Base-by-base conservation (phyloP, 2,329 filamentous ascomycete genomes). In the Pseudocercospora cruenta region DNA sequence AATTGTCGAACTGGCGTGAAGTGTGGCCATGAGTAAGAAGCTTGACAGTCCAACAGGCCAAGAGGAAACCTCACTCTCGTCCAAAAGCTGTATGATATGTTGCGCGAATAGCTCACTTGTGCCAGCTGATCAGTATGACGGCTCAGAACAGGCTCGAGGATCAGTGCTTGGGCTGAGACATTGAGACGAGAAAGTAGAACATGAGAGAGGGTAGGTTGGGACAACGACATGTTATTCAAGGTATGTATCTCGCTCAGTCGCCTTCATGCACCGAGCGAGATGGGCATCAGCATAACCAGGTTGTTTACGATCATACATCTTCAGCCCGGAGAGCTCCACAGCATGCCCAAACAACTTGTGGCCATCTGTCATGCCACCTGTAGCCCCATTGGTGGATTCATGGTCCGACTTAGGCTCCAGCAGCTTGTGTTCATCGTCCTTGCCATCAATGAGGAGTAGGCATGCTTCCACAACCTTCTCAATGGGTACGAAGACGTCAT, bases 401-500 rank as follows among this genome's bases (percentile, higher is more conserved):
- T 53, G 47, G 26, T 9, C 19, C 24, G 19, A 10, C 19, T 58
- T 8, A 12, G 28, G 28, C 7, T 58, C 28, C n/a, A 58, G 19
- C 12, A 43, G 31, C 55, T 26, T 39, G 55, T 19, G 10, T 36
- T 39, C 55, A 10, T 9, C 10, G 55, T 58, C 31, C 45, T 49
- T 22, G 36, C 58, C 24, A n/a, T 60, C 58, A 33, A 60, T 47
- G 58, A 45, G 19, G 12, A 60, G 36, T 12, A 60, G 2, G 26
- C 58, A 49, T n/a, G 71, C 68, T 28, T 75, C 68, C 0, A 74
- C 71, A 24, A 79, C 67, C 49, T 73, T 76, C 45, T 74, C 70
- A 16, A 80, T 71, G 0, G 77, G 77, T 6, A 78, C 78, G 61
- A 78, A 78, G 10, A 70, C 73, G 58, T 76, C 66, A 21, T 73